A percentile compares a stretch with the other conserved stretches of the same genome.
Evolutionary conservation across 1,284 basidiomycete species (phyloP).

Genomic region (Ustilago esculenta): DNA sequence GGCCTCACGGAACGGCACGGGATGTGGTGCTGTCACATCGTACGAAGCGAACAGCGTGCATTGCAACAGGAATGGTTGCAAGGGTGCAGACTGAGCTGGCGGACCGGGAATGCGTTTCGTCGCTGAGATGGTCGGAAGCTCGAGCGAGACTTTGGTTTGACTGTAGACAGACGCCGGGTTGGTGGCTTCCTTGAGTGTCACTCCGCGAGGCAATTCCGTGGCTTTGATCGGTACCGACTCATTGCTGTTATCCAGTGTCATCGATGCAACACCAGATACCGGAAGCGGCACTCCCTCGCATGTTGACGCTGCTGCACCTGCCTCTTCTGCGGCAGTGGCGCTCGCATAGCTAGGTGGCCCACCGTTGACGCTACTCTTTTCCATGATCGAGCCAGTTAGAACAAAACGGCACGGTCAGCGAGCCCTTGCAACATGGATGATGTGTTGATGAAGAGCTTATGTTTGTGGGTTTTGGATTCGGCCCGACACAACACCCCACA

Average conservation of each 20-base stretch:
- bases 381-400: too few species aligned
- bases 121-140: slow-evolving; percentile 16
- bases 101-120: slow-evolving; percentile 15
- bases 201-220: slow-evolving; percentile 9
- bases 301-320: neutral
- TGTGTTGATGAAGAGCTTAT: too few species aligned
- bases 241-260: neutral
- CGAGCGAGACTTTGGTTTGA: slow-evolving; percentile 16
- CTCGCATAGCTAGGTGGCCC: too few species aligned
- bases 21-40: slow-evolving; percentile 18
- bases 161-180: slow-evolving; percentile 17
- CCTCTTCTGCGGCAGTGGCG: neutral
- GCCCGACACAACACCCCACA: too few species aligned
- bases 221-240: neutral
- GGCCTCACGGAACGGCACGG: slow-evolving; percentile 14
- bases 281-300: neutral
- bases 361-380: too few species aligned
- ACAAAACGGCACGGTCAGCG: too few species aligned
- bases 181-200: slow-evolving; percentile 16
- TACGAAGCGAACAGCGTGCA: slow-evolving; percentile 44
- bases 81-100: slow-evolving; percentile 5
- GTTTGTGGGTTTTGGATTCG: too few species aligned
- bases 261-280: neutral
- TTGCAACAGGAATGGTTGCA: slow-evolving; percentile 33
- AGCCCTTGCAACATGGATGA: too few species aligned